These are phyloP conservation scores for Amaranthus cruentus DNA, from an alignment of 148 eudicot genomes.

Conservation along the genomic window DNA sequence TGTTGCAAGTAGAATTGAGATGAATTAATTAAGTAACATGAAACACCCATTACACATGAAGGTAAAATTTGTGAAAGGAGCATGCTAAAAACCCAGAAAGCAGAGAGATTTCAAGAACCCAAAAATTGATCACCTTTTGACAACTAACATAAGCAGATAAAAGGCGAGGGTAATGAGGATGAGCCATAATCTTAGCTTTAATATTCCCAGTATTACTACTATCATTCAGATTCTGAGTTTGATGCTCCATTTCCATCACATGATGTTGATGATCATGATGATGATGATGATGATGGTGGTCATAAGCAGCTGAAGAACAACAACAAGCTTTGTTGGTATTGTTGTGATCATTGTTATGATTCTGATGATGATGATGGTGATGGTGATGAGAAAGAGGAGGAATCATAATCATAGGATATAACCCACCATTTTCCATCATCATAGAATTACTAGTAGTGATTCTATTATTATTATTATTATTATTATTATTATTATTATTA, in stretches of 20 bases:
- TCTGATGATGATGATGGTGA: slow-evolving; percentile 22
- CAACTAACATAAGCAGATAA: slow-evolving; percentile 77
- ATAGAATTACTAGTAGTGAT: slow-evolving; percentile 27
- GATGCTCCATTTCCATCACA: slow-evolving; percentile 23
- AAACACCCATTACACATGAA: too few relatives aligned
- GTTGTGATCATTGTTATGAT: slow-evolving; percentile 21
- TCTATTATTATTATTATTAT: slow-evolving; percentile 27
- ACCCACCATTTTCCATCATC: slow-evolving; percentile 55
- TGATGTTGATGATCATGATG: slow-evolving; percentile 7
- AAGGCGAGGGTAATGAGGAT: slow-evolving; percentile 85
- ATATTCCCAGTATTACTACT: slow-evolving; percentile 16
- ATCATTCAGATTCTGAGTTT: slow-evolving; percentile 9
- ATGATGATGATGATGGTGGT: slow-evolving; percentile 7
- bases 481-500: slow-evolving; percentile 20
- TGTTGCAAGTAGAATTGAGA: too few relatives aligned
- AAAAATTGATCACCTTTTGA: slow-evolving; percentile 47
- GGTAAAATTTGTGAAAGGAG: slow-evolving; percentile 5
- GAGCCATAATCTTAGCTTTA: slow-evolving; percentile 86
- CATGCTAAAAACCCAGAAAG: not conserved
- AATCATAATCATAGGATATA: slow-evolving; percentile 50
- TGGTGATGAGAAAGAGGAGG: slow-evolving; percentile 30
- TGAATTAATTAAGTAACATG: too few relatives aligned
- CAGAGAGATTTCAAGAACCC: not conserved
- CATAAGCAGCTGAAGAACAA: slow-evolving; percentile 25
- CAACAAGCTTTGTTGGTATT: slow-evolving; percentile 18